Evolutionary conservation across 495 filamentous ascomycete genomes (phyloP), one percentile per base, ranked within the genome.

Genomic region (Talaromyces adpressus): DNA sequence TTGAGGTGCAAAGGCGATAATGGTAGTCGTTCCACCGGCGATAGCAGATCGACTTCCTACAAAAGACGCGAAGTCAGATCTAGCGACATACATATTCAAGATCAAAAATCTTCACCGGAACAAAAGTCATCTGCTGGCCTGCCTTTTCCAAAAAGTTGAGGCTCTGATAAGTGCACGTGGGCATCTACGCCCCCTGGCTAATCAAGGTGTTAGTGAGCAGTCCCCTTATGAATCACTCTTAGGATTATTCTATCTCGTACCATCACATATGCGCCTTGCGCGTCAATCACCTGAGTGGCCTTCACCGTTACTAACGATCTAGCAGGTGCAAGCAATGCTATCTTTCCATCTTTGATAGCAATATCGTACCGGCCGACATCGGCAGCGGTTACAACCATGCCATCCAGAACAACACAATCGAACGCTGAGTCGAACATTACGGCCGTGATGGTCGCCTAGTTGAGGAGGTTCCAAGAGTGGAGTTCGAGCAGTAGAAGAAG

Each of bases 11-110:
- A 88, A 87, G 3, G 82, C 74, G 25, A 87, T 73, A 30, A 87
- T 78, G 7, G 85, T 85, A 1, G 85, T 87, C 14, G 81, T 87
- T 22, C 85, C 85, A 30, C 85, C 84, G 6, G 80, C 80, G 65
- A 87, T 78, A 8, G 84, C 84, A 49, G 79, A 83, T 36, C 84
- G 73, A 3, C 83, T 83, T 22, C 60, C 60, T 52, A 36, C 12
- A 49, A 32, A 29, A 27, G 53, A 27, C 53, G 2, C 23, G 2
- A 14, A 14, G 7, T 27, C 8, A 29, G 16, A 14, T 18, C 18
- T 20, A n/a, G 2, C 16, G 22, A 12, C 14, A 36, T n/a, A 3
- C 7, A 18, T 20, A 20, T 18, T 32, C n/a, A 3, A 2, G 8
- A 36, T 11, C 29, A 16, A 9, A 29, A 58, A 34, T n/a, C 29